A percentile compares a stretch with the other conserved stretches of the same genome.
Conservation (phyloP, 164 flowering plant species). For the Tetracentron sinense region DNA sequence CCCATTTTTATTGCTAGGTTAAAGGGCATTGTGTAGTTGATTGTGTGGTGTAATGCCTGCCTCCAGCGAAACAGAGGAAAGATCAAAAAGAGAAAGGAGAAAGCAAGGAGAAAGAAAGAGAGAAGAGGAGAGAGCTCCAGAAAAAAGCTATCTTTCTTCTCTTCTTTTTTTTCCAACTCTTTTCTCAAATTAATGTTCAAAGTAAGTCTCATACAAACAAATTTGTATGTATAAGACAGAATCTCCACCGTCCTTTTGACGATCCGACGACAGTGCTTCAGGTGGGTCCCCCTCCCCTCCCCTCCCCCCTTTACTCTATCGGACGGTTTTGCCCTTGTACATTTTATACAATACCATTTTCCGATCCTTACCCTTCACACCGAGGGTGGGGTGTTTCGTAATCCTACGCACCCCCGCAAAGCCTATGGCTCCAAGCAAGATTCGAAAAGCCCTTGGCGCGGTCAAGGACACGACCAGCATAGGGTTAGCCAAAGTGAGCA, state of each 20-base stretch:
- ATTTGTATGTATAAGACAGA: too few species aligned
- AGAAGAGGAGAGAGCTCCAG: neutral
- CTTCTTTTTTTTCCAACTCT: neutral
- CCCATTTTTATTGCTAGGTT: conserved; percentile 1
- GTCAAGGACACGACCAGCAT: conserved; percentile 70
- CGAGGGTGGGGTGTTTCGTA: too few species aligned
- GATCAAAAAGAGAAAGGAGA: neutral
- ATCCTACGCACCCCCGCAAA: too few species aligned
- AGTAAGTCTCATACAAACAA: too few species aligned
- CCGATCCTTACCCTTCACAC: too few species aligned
- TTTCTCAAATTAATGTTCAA: too few species aligned
- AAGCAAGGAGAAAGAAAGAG: neutral
- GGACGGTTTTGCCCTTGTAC: too few species aligned
- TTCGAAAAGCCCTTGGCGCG: conserved; percentile 71
- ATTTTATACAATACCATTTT: too few species aligned
- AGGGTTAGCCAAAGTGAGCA: conserved; percentile 40
- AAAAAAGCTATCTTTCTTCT: conserved; percentile 7
- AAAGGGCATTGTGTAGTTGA: neutral
- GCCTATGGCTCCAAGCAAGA: conserved; percentile 64
- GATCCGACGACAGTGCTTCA: too few species aligned
- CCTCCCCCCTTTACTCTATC: too few species aligned
- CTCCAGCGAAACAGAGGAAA: neutral
- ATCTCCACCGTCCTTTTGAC: too few species aligned
- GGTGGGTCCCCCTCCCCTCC: too few species aligned
- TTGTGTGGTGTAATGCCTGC: neutral